Conservation (phyloP, 2,329 filamentous ascomycete genomes). For the Volutella citrinella region DNA sequence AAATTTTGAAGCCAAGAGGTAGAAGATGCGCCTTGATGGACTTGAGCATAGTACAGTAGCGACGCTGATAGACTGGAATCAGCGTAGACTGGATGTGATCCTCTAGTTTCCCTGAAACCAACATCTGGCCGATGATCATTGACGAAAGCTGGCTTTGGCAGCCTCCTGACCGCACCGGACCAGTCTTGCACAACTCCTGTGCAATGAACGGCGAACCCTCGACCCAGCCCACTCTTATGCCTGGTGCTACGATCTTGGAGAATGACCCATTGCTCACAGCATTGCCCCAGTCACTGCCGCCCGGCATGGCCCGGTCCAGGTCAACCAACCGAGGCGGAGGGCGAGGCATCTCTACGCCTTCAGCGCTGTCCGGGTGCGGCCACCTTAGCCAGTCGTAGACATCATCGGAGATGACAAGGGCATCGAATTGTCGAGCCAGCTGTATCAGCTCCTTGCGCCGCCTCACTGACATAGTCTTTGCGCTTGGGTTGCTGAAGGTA, state of each 20-base stretch:
- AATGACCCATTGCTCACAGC: slow-evolving; percentile 64
- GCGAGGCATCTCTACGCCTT: neutral
- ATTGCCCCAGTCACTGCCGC: slow-evolving; percentile 50
- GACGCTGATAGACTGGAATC: neutral
- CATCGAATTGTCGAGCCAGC: slow-evolving; percentile 61
- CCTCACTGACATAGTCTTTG: slow-evolving; percentile 57
- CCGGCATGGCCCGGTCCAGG: slow-evolving; percentile 1
- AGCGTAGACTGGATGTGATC: neutral
- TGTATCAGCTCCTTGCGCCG: slow-evolving; percentile 54
- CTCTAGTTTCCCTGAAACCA: neutral
- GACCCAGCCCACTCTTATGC: slow-evolving; percentile 58
- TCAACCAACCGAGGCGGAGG: slow-evolving; percentile 2
- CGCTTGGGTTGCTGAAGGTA: slow-evolving; percentile 67
- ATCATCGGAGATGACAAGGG: slow-evolving; percentile 65
- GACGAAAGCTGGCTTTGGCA: neutral
- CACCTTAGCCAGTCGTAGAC: slow-evolving; percentile 70
- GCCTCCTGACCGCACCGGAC: neutral
- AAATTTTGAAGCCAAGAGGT: neutral
- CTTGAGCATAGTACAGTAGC: neutral
- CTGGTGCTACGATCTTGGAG: slow-evolving; percentile 63
- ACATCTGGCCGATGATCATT: neutral
- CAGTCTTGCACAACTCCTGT: slow-evolving; percentile 5
- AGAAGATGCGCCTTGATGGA: neutral
- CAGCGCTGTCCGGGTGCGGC: slow-evolving; percentile 26
- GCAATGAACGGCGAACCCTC: slow-evolving; percentile 1